phyloP scores from a whole-genome alignment of 164 flowering plant genomes.

The Umbilicus rupestris region DNA sequence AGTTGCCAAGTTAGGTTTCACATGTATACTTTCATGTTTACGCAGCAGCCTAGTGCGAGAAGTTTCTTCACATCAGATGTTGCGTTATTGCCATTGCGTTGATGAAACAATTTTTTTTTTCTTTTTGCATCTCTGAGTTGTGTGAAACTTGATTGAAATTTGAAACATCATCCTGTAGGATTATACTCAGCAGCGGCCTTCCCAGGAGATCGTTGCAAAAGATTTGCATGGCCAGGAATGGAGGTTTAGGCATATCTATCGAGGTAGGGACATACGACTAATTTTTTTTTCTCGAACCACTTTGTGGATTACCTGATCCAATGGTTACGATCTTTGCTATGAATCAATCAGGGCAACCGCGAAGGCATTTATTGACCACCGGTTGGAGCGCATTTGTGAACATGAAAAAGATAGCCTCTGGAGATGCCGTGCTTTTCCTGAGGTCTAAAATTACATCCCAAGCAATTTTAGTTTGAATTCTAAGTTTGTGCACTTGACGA shows the following conservation, averaged over 20 bases:
- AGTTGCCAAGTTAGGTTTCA: background rate
- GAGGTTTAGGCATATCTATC: slow-evolving; percentile 87
- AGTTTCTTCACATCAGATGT: background rate
- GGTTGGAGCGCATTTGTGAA: slow-evolving; percentile 99
- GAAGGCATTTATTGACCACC: slow-evolving; percentile 94
- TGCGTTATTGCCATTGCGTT: no score
- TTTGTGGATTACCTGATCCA: background rate
- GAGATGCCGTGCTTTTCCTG: slow-evolving; percentile 96
- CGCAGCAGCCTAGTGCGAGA: background rate
- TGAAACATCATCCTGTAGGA: slow-evolving; percentile 37
- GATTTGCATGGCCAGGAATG: slow-evolving; percentile 88
- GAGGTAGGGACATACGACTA: slow-evolving; percentile 38
- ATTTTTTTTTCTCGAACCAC: background rate
- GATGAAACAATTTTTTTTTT: background rate
- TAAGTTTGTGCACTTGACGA: background rate
- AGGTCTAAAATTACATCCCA: slow-evolving; percentile 34
- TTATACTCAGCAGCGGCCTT: slow-evolving; percentile 88
- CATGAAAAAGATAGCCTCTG: slow-evolving; percentile 86
- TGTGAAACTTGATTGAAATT: no score
- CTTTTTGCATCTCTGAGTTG: no score
- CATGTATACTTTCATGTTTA: background rate
- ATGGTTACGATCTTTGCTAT: background rate
- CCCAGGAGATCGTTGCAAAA: slow-evolving; percentile 94
- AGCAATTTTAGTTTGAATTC: background rate
- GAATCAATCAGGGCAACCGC: slow-evolving; percentile 70